Evolutionary conservation across 352 stramenopile genomes (phyloP).

Genomic region (Lagenidium sp.): DNA sequence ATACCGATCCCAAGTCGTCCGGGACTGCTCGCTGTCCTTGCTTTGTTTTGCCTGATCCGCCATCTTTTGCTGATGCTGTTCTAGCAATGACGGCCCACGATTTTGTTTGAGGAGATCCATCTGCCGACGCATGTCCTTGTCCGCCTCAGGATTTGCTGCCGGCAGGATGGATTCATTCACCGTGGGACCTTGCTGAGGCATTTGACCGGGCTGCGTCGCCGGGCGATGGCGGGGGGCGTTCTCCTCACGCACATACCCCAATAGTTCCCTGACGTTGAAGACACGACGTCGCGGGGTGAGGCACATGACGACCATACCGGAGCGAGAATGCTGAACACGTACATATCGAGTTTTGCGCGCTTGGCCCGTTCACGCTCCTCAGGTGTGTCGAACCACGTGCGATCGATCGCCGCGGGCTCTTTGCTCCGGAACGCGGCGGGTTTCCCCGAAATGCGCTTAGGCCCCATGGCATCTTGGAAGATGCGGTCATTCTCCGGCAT

Average conservation of each 20-base stretch:
- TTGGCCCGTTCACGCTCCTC: slow-evolving; percentile 73
- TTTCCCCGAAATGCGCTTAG: slow-evolving; percentile 35
- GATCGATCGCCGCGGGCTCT: slow-evolving; percentile 62
- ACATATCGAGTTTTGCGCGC: slow-evolving; percentile 80
- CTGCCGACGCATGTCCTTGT: slow-evolving; percentile 58
- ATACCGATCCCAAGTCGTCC: slow-evolving; percentile 54
- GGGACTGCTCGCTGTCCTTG: background rate
- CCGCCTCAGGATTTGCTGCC: slow-evolving; percentile 48
- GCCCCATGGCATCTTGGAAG: slow-evolving; percentile 55
- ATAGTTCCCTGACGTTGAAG: slow-evolving; percentile 38
- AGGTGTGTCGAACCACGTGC: slow-evolving; percentile 75
- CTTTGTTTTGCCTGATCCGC: slow-evolving; percentile 28
- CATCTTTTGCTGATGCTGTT: slow-evolving; percentile 67
- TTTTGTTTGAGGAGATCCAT: slow-evolving; percentile 52
- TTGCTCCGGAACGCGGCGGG: slow-evolving; percentile 59
- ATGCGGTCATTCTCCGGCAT: slow-evolving; percentile 73
- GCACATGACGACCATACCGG: too few relatives aligned
- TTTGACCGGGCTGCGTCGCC: slow-evolving; percentile 4
- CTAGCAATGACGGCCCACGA: slow-evolving; percentile 61
- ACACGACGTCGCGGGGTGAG: too few relatives aligned
- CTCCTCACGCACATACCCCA: slow-evolving; percentile 73
- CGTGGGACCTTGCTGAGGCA: slow-evolving; percentile 1
- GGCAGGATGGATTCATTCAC: slow-evolving; percentile 68
- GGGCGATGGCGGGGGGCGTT: slow-evolving; percentile 26
- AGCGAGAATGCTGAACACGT: too few relatives aligned